These are phyloP conservation scores for Schizonepeta tenuifolia DNA, from an alignment of 257 asterid genomes.

Conservation along the genomic window DNA sequence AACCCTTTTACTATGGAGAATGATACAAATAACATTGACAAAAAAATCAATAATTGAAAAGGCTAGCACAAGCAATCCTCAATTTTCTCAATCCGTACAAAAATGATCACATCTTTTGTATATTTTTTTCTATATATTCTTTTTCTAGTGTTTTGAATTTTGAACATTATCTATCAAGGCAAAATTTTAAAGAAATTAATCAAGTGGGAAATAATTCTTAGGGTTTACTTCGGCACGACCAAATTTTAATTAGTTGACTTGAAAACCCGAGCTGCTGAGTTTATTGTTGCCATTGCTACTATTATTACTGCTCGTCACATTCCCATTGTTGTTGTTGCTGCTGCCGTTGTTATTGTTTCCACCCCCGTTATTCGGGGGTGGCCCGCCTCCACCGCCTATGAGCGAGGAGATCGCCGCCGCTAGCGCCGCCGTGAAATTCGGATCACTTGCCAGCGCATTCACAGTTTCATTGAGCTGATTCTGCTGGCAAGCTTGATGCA, in stretches of 20 bases:
- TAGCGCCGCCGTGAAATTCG: constrained; percentile 77
- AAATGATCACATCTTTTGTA: constrained; percentile 19
- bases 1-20: constrained; percentile 28
- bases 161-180: not conserved
- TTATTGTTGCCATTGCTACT: constrained; percentile 55
- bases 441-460: constrained; percentile 69
- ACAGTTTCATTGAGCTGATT: constrained; percentile 63
- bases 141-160: not conserved
- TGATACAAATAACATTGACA: constrained; percentile 29
- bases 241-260: constrained; percentile 30
- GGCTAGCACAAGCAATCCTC: constrained; percentile 27
- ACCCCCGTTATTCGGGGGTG: constrained; percentile 38
- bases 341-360: constrained; percentile 27
- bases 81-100: constrained; percentile 46
- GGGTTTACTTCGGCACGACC: constrained; percentile 23
- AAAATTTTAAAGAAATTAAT: constrained; percentile 14
- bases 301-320: constrained; percentile 36
- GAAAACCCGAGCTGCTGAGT: constrained; percentile 45
- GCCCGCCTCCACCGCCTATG: constrained; percentile 47
- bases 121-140: not conserved
- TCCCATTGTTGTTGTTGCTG: constrained; percentile 32
- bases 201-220: not conserved
- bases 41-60: constrained; percentile 23
- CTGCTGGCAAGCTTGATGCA: constrained; percentile 44
- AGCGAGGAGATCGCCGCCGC: constrained; percentile 76